Evolutionary conservation across 306 rosid genomes (phyloP).

Genomic region (Acmispon strigosus): DNA sequence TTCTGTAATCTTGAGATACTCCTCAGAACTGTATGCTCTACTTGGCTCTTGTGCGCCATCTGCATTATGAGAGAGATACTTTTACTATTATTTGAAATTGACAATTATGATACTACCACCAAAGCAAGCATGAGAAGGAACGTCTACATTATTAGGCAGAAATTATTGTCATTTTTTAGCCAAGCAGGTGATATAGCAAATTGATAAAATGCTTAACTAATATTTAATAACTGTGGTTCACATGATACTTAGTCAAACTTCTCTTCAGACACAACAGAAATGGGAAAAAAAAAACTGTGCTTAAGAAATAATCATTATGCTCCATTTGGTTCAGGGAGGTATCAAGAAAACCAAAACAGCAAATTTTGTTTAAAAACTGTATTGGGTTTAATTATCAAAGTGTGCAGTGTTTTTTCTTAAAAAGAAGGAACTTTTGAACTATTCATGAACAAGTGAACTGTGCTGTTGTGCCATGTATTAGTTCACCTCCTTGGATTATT

Average conservation of each 20-base stretch:
- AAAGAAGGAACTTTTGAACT: too few species aligned
- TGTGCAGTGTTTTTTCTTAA: too few species aligned
- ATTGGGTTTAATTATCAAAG: too few species aligned
- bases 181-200: background rate
- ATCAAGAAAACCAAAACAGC: background rate
- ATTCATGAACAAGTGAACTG: too few species aligned
- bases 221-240: background rate
- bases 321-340: background rate
- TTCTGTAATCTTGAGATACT: slow-evolving; percentile 77
- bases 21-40: slow-evolving; percentile 68
- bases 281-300: too few species aligned
- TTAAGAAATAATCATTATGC: background rate
- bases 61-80: slow-evolving; percentile 23
- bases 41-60: slow-evolving; percentile 39
- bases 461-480: too few species aligned
- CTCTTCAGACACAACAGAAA: background rate
- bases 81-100: background rate
- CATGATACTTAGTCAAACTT: background rate
- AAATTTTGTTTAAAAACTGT: background rate
- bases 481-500: too few species aligned
- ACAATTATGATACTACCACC: too few species aligned
- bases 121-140: too few species aligned
- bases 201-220: background rate
- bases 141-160: background rate
- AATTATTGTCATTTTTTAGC: background rate